A percentile compares a stretch with the other conserved stretches of the same genome.
Evolutionary conservation across 495 filamentous ascomycete genomes (phyloP).

Genomic region (Penicillium turbatum): DNA sequence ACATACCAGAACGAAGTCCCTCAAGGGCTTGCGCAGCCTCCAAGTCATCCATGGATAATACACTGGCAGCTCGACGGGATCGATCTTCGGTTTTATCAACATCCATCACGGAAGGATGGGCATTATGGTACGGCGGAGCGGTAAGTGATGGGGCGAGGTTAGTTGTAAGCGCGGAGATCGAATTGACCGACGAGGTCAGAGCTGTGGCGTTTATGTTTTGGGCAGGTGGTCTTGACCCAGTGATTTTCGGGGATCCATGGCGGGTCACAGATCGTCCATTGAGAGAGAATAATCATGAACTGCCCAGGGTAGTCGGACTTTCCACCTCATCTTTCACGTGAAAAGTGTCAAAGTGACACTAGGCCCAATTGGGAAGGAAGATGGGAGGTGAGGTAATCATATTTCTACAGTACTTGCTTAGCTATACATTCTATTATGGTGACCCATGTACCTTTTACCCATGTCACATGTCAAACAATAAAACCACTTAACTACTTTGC

Average conservation of each 20-base stretch:
- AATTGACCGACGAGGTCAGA: conserved; percentile 2
- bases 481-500: too few relatives aligned
- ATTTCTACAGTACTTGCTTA: neutral
- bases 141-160: conserved; percentile 7
- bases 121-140: conserved; percentile 25
- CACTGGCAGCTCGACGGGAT: conserved; percentile 43
- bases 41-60: conserved; percentile 74
- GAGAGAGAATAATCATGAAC: conserved; percentile 1
- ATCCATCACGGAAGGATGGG: conserved; percentile 39
- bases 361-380: conserved; percentile 3
- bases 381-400: conserved; percentile 4
- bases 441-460: neutral
- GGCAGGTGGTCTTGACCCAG: neutral
- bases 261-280: conserved; percentile 7
- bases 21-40: conserved; percentile 86
- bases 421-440: neutral
- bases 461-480: conserved; percentile 5
- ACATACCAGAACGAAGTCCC: conserved; percentile 74
- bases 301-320: conserved; percentile 1
- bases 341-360: conserved; percentile 5
- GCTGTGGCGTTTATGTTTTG: neutral
- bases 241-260: conserved; percentile 8
- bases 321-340: conserved; percentile 10
- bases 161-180: conserved; percentile 3
- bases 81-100: conserved; percentile 40